phyloP scores from a whole-genome alignment of 2,329 filamentous ascomycete genomes.

The Botrytis fabae region DNA sequence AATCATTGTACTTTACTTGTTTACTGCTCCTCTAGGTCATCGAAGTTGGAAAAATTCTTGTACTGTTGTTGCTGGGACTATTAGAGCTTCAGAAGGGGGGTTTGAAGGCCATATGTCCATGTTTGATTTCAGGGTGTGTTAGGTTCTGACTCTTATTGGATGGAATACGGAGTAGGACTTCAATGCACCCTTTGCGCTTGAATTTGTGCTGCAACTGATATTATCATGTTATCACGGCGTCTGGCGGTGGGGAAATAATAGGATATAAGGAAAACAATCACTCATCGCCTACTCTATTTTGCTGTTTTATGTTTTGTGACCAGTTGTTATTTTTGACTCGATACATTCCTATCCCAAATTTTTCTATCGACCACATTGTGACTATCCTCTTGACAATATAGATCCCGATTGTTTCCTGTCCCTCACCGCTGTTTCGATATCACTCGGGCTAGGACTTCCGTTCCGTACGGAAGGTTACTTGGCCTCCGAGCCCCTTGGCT shows the following conservation, averaged over 20 bases:
- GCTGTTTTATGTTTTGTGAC: neutral
- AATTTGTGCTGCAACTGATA: constrained; percentile 22
- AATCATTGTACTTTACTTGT: constrained; percentile 24
- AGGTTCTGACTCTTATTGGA: constrained; percentile 12
- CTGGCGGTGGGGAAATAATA: constrained; percentile 20
- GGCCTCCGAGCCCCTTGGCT: neutral
- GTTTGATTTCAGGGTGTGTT: constrained; percentile 19
- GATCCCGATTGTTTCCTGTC: neutral
- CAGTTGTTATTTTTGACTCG: neutral
- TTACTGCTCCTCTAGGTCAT: constrained; percentile 10
- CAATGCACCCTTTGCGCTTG: constrained; percentile 16
- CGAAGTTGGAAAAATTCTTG: constrained; percentile 19
- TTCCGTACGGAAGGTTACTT: neutral
- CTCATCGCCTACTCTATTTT: neutral
- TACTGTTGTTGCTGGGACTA: constrained; percentile 17
- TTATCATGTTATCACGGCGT: constrained; percentile 23
- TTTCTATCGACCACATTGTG: too few species aligned
- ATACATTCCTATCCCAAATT: neutral
- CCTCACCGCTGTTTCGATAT: constrained; percentile 9
- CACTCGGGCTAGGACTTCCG: constrained; percentile 3
- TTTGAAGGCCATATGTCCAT: constrained; percentile 18
- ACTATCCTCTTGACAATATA: neutral
- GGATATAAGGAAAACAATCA: constrained; percentile 23
- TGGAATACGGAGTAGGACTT: constrained; percentile 11
- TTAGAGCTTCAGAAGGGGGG: neutral